These are phyloP conservation scores for Quercus phellos DNA, from an alignment of 331 rosid genomes.

Conservation along the genomic window DNA sequence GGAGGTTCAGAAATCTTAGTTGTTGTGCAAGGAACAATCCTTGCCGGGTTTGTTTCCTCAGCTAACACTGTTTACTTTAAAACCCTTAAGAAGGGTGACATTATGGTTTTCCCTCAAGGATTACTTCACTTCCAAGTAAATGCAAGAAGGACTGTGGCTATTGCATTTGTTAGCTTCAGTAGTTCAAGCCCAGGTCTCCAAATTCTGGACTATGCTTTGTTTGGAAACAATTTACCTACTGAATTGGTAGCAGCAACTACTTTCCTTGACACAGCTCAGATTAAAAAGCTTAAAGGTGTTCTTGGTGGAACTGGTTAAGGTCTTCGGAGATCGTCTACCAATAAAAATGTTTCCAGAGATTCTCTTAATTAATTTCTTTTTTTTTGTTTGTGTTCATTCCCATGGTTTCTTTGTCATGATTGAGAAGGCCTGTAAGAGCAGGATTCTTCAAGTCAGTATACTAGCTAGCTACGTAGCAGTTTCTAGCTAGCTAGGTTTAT, in stretches of 20 bases:
- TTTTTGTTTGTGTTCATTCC: not conserved
- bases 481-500: not conserved
- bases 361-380: not conserved
- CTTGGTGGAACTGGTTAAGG: conserved; percentile 58
- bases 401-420: not conserved
- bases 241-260: conserved; percentile 36
- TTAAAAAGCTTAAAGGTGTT: conserved; percentile 64
- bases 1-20: conserved; percentile 46
- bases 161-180: conserved; percentile 41
- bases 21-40: conserved; percentile 36
- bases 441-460: not conserved
- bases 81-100: conserved; percentile 53
- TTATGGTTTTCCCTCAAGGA: conserved; percentile 70
- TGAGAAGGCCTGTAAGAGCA: conserved; percentile 2
- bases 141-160: conserved; percentile 17
- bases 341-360: not conserved
- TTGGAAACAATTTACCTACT: conserved; percentile 52
- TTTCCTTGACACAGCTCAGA: conserved; percentile 40
- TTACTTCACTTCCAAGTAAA: conserved; percentile 66
- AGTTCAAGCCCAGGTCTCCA: conserved; percentile 69
- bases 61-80: conserved; percentile 40
- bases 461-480: not conserved
- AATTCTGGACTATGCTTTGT: conserved; percentile 53
- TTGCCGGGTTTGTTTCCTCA: conserved; percentile 55
- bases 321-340: not conserved